A percentile compares a stretch with the other conserved stretches of the same genome.
Conservation (phyloP, 2,329 filamentous ascomycete species). For the Endocalyx cinctus region DNA sequence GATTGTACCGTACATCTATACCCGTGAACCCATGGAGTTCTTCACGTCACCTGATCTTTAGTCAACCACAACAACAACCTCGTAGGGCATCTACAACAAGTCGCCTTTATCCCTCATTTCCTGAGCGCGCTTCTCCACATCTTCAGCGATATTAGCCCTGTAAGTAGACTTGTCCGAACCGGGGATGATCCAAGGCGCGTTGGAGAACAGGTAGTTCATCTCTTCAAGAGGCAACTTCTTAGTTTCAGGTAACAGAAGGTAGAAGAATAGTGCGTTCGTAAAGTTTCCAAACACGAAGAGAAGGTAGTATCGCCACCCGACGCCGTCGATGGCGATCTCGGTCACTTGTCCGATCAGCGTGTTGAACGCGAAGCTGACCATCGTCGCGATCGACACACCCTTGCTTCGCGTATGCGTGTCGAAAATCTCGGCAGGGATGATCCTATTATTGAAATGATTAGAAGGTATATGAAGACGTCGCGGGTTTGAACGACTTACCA, state of each 20-base stretch:
- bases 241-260: slow-evolving; percentile 60
- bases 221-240: slow-evolving; percentile 59
- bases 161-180: slow-evolving; percentile 50
- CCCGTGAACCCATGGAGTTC: no score
- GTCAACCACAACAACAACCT: no score
- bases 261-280: slow-evolving; percentile 46
- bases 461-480: slow-evolving; percentile 15
- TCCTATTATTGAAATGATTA: no score
- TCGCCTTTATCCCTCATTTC: slow-evolving; percentile 51
- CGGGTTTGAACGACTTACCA: slow-evolving; percentile 30
- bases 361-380: slow-evolving; percentile 69
- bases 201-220: slow-evolving; percentile 60
- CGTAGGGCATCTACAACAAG: slow-evolving; percentile 5
- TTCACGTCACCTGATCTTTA: no score
- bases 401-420: slow-evolving; percentile 71
- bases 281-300: slow-evolving; percentile 64
- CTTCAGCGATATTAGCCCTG: slow-evolving; percentile 37
- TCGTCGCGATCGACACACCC: slow-evolving; percentile 70
- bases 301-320: slow-evolving; percentile 55
- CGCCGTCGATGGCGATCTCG: slow-evolving; percentile 42
- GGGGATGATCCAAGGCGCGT: slow-evolving; percentile 59
- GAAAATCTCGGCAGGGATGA: slow-evolving; percentile 68
- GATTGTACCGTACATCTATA: no score
- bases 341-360: slow-evolving; percentile 44
- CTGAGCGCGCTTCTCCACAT: slow-evolving; percentile 53